phyloP scores from a whole-genome alignment of 148 eudicot genomes.

The Camellia granthamiana region DNA sequence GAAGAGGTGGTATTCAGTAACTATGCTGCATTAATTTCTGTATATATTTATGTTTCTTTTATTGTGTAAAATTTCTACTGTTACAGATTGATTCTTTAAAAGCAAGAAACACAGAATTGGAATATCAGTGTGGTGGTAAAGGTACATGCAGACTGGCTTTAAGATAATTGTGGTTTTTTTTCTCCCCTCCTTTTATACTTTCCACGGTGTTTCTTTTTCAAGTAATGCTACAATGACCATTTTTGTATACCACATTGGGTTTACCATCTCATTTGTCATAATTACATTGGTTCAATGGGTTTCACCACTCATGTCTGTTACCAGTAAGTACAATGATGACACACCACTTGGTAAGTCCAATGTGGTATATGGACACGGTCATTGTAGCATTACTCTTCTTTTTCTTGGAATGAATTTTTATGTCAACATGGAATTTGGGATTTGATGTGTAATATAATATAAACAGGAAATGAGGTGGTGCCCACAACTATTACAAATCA shows the following conservation, averaged over 20 bases:
- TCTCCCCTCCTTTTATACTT: not conserved
- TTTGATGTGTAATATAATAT: constrained; percentile 17
- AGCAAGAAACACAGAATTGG: constrained; percentile 56
- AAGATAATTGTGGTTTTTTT: constrained; percentile 7
- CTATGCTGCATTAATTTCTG: constrained; percentile 12
- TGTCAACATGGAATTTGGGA: not conserved
- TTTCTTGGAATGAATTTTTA: not conserved
- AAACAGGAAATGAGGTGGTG: constrained; percentile 33
- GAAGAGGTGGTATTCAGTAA: constrained; percentile 52
- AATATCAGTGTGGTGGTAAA: constrained; percentile 38
- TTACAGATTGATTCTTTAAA: constrained; percentile 56
- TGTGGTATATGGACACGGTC: no score
- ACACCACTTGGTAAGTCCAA: no score
- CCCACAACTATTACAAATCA: constrained; percentile 27
- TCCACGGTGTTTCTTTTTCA: not conserved
- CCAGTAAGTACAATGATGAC: no score
- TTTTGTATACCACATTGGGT: no score
- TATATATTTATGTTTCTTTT: not conserved
- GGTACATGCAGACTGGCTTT: constrained; percentile 32
- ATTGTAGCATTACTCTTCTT: not conserved
- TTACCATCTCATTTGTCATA: no score
- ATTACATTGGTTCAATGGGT: no score
- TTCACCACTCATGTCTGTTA: no score
- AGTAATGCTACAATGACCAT: no score
- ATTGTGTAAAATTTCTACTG: constrained; percentile 5